Conservation (phyloP, 257 asterid genomes). For the Solanum ahanhuiri region DNA sequence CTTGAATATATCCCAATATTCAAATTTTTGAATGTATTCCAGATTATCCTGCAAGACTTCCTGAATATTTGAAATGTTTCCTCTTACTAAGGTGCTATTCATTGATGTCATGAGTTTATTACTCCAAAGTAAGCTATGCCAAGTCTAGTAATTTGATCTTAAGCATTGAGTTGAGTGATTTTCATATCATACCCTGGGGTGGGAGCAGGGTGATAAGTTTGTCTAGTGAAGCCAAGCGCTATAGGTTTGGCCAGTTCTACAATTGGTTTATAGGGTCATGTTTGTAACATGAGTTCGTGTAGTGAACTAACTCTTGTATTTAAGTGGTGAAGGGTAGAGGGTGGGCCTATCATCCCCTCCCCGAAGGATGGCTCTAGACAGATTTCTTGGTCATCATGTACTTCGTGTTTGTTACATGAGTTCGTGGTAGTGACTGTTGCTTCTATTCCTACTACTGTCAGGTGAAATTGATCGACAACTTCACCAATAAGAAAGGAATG, state of each 20-base stretch:
- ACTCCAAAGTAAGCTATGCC: neutral
- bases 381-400: neutral
- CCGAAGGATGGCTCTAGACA: neutral
- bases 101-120: neutral
- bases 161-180: neutral
- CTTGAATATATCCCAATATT: neutral
- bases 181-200: neutral
- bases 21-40: neutral
- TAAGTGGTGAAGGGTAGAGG: neutral
- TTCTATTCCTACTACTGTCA: constrained; percentile 4
- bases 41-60: neutral
- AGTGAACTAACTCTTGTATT: neutral
- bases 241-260: neutral
- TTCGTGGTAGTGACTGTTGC: neutral
- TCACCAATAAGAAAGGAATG: constrained; percentile 93
- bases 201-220: neutral
- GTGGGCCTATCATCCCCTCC: neutral
- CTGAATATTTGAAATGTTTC: neutral
- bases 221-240: neutral
- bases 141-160: neutral
- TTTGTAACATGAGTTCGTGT: neutral
- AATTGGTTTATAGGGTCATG: neutral
- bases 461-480: constrained; percentile 69
- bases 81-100: neutral
- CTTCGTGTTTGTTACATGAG: neutral